Base-by-base conservation (phyloP, 2,329 filamentous ascomycete genomes). In the Gnomoniopsis sp. region DNA sequence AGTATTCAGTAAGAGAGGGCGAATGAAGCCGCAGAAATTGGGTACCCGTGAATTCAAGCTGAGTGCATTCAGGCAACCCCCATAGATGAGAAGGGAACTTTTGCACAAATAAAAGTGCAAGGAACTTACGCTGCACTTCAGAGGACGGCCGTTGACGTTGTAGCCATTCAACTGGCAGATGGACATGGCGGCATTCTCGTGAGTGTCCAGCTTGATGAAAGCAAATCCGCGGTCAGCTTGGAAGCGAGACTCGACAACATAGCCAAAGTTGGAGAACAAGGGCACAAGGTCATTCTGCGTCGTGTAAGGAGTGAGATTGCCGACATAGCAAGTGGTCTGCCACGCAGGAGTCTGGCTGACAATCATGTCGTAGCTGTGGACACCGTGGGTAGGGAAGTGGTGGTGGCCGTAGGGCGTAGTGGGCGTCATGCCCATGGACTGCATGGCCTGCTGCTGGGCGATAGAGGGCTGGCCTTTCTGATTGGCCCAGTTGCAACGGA, bases 401-500 rank as follows among this genome's bases (percentile, higher is more conserved):
- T 99, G 95, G 72, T 96, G 93, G 36, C 93, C 95, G 70, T 93
- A 99, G 14, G 93, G 92, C 49, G 93, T 97, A 33, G 93, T 96
- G 6, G 95, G 95, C 26, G 93, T 96, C 89, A 99, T 93, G 71
- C 95, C 95, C 91, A 98, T 96, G 60, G 92, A 89, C 63, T 89
- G 89, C 91, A 99, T 95, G 41, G 92, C 91, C 75, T 96, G 91
- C 77, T 98, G 95, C 78, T 99, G 93, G 51, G 93, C 92, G 74
- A 98, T 97, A 2, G 95, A 98, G 58, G 95, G 95, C 71, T 99
- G 95, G n/a, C 95, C 95, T 81, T 99, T 99, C 72, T 99, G 95
- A 79, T 99, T 99, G 62, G 95, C 95, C 95, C 95, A 99, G 81
- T 99, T 99, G 84, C 93, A 98, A 67, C 95, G 93, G 71, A 99